phyloP scores from a whole-genome alignment of 2,329 filamentous ascomycete species.

The Xylaria sp. region DNA sequence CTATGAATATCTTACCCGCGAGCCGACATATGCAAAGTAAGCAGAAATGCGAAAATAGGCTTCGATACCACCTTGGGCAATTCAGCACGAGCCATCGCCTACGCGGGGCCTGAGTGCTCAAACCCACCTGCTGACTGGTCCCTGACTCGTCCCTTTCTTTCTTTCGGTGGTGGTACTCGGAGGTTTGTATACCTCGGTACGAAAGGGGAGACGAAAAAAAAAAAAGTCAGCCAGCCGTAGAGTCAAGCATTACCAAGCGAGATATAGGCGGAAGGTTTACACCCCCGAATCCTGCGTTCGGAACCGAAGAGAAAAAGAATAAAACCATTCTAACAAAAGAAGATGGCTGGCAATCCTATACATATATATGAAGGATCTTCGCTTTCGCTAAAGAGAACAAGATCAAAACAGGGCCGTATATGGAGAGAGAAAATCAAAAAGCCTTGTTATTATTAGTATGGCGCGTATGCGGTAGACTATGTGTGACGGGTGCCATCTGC shows the following conservation, averaged over 20 bases:
- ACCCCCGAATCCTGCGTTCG: conserved; percentile 16
- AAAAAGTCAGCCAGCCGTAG: conserved; percentile 14
- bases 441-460: background rate
- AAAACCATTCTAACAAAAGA: background rate
- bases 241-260: conserved; percentile 22
- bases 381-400: background rate
- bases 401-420: background rate
- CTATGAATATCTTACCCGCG: conserved; percentile 33
- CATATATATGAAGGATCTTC: background rate
- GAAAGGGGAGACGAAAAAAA: conserved; percentile 1
- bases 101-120: conserved; percentile 18
- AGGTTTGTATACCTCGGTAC: conserved; percentile 17
- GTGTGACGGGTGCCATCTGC: background rate
- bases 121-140: conserved; percentile 35
- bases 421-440: background rate
- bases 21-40: conserved; percentile 43
- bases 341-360: background rate
- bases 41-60: conserved; percentile 35
- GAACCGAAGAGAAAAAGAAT: conserved; percentile 8
- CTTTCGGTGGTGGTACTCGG: conserved; percentile 20
- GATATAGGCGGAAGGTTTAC: conserved; percentile 9
- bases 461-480: background rate
- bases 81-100: conserved; percentile 29
- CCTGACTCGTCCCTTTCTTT: conserved; percentile 15
- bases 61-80: conserved; percentile 30